Evolutionary conservation across 371 early-diverging fungal genomes (phyloP), one percentile per base, ranked within the genome.

Genomic region (Mucor circinelloides): DNA sequence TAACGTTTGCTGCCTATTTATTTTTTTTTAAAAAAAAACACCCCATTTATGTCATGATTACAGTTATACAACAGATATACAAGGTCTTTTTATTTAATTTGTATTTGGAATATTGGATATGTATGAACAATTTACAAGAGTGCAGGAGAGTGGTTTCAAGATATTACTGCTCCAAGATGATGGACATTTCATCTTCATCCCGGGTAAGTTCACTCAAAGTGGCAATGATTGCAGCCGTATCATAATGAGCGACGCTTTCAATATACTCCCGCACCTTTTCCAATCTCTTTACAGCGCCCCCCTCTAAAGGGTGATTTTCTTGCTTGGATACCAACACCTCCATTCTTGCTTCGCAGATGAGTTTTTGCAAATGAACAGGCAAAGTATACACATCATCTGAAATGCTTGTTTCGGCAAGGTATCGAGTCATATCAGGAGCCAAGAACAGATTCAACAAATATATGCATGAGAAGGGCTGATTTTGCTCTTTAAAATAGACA

Each of bases 321-420:
- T 38, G 64, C 63, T 19, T 63, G 48, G 13, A 40, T 54, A 75
- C 13, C 0, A 74, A 46, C 2, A 70, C 63, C 38, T 81, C 81
- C 65, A 78, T 73, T 56, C 76, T 76, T 30, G 81, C 78, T 50
- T 77, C 81, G 21, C 67, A 69, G 10, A 81, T 66, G 0, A 81
- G 54, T 6, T 60, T 64, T 58, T 78, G 78, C n/a, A 77, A 55
- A 25, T 76, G 76, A 23, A 76, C 60, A 19, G 82, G 82, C 13
- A 81, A 58, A 10, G 48, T 61, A 58, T 70, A 76, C 1, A 81
- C 71, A 61, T 75, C 77, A 34, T 81, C 82, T 9, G 79, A 72
- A 40, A 75, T 62, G 6, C 60, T 46, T 15, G 73, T 68, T 21
- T 75, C 71, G 7, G 65, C 60, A 6, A 81, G 67, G 50, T 77